These are phyloP conservation scores for Eucalyptus sp. DNA, from an alignment of 345 rosid species.

Conservation along the genomic window DNA sequence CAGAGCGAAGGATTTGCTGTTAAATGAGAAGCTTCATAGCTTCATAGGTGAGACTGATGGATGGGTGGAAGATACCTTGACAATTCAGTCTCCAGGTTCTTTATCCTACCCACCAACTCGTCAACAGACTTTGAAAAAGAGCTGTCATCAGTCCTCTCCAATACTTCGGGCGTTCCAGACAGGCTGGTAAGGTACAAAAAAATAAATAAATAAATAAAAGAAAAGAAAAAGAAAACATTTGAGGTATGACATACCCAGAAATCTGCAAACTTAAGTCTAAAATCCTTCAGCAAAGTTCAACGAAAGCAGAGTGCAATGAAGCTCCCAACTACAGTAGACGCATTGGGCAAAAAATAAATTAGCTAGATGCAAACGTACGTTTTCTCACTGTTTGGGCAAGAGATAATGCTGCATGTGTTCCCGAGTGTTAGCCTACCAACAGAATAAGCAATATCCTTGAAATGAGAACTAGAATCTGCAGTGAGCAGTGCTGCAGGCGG, in stretches of 20 bases:
- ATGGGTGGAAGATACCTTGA: constrained; percentile 27
- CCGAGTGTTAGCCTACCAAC: constrained; percentile 43
- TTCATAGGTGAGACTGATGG: neutral
- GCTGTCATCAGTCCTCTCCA: constrained; percentile 1
- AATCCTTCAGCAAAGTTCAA: neutral
- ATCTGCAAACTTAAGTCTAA: neutral
- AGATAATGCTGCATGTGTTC: constrained; percentile 35
- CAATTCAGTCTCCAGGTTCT: constrained; percentile 35
- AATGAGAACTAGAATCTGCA: constrained; percentile 25
- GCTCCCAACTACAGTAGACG: neutral
- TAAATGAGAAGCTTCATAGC: neutral
- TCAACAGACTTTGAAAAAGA: constrained; percentile 20
- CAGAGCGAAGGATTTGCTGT: neutral
- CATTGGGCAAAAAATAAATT: neutral
- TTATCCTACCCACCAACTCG: constrained; percentile 29
- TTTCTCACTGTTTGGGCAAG: constrained; percentile 3
- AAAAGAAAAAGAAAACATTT: neutral
- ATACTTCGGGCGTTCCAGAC: constrained; percentile 14
- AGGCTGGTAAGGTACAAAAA: constrained; percentile 10
- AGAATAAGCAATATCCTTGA: constrained; percentile 25
- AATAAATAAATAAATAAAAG: too few relatives aligned
- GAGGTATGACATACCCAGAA: neutral
- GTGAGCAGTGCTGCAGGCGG: constrained; percentile 31
- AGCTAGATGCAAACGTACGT: constrained; percentile 16
- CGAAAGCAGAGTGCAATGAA: neutral